Evolutionary conservation across 2,329 filamentous ascomycete species (phyloP).

Genomic region (Tolypocladium album): DNA sequence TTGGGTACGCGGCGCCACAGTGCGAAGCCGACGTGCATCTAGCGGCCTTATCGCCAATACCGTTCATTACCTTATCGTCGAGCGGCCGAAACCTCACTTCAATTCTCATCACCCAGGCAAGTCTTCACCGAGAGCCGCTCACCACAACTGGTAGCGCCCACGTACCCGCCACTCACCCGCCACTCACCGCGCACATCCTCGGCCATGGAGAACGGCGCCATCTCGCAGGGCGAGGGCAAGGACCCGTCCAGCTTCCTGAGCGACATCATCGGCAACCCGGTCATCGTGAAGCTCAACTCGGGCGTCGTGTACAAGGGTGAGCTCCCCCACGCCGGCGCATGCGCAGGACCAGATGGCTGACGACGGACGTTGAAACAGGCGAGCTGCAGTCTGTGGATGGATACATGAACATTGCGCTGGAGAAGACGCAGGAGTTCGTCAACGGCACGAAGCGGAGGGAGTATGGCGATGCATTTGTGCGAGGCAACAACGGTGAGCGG

Average conservation of each 20-base stretch:
- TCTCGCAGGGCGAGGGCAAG: conserved; percentile 59
- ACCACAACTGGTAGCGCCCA: background rate
- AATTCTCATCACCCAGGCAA: background rate
- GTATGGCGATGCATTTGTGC: conserved; percentile 90
- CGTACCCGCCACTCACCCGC: background rate
- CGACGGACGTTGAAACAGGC: conserved; percentile 38
- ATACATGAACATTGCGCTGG: conserved; percentile 98
- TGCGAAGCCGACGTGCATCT: background rate
- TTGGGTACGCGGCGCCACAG: background rate
- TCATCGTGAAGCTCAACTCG: conserved; percentile 97
- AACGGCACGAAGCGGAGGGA: conserved; percentile 71
- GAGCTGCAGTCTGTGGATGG: conserved; percentile 95
- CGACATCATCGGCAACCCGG: conserved; percentile 87
- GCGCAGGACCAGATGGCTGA: background rate
- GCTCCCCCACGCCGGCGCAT: conserved; percentile 4
- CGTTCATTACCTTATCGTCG: too few species aligned
- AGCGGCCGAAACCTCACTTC: background rate
- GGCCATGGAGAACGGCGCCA: conserved; percentile 64
- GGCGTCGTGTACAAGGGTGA: conserved; percentile 94
- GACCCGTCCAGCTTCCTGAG: conserved; percentile 89
- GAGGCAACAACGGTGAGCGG: conserved; percentile 80
- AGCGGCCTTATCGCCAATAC: too few species aligned
- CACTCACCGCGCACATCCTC: background rate
- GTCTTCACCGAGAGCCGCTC: background rate
- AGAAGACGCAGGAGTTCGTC: conserved; percentile 88